Percentiles rank a stretch among this genome's conserved stretches.
Conservation (phyloP, 73 alveolate genomes). For the Tetrahymena elliotti region DNA sequence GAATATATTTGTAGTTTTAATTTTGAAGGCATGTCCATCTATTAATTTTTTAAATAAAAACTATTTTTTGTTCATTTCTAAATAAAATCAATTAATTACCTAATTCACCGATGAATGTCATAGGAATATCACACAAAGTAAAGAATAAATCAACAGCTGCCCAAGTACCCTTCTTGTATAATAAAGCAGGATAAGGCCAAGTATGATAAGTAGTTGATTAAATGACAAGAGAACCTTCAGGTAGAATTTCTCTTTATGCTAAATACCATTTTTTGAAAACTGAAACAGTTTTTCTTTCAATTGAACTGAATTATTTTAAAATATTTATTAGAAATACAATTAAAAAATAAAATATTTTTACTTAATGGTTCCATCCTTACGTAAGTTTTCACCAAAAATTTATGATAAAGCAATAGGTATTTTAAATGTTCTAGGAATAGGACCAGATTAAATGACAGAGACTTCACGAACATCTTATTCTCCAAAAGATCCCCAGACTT, state of each 20-base stretch:
- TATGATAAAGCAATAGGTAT: conserved; percentile 80
- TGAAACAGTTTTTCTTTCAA: conserved; percentile 40
- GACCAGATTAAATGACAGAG: conserved; percentile 81
- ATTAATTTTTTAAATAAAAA: background rate
- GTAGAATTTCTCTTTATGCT: conserved; percentile 57
- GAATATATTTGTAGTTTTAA: conserved; percentile 36
- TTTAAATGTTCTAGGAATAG: conserved; percentile 88
- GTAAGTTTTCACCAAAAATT: conserved; percentile 87
- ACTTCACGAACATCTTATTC: conserved; percentile 78
- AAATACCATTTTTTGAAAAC: conserved; percentile 67
- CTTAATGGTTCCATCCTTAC: conserved; percentile 68
- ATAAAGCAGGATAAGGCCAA: conserved; percentile 90
- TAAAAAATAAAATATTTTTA: background rate
- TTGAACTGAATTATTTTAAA: background rate
- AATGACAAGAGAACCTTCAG: conserved; percentile 80
- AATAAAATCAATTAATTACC: background rate
- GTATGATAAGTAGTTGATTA: conserved; percentile 87
- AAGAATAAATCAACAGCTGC: conserved; percentile 94
- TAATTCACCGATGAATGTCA: conserved; percentile 93
- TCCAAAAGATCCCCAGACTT: conserved; percentile 90
- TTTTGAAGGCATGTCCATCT: conserved; percentile 57
- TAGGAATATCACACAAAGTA: conserved; percentile 91
- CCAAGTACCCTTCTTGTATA: conserved; percentile 91
- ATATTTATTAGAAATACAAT: background rate
- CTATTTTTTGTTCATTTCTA: background rate